Conservation (phyloP, 345 rosid species). For the Rhizophora apiculata region DNA sequence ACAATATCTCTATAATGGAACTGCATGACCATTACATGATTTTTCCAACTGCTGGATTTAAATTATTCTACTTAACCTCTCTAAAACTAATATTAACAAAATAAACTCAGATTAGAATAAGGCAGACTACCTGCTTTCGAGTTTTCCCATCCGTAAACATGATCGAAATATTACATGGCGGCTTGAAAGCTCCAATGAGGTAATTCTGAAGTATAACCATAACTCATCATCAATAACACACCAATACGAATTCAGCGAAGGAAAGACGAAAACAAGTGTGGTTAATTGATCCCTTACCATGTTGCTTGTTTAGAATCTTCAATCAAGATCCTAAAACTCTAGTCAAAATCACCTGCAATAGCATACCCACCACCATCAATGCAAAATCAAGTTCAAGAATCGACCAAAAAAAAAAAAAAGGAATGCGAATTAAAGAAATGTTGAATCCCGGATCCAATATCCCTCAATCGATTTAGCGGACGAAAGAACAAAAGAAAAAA, state of each 20-base stretch:
- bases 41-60: too few species aligned
- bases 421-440: too few species aligned
- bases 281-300: not conserved
- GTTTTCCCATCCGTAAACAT: slow-evolving; percentile 73
- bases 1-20: too few species aligned
- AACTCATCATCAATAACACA: not conserved
- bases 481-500: too few species aligned
- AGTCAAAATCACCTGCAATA: too few species aligned
- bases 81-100: not conserved
- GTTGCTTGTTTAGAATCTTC: not conserved
- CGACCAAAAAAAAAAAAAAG: not conserved
- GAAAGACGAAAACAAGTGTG: not conserved
- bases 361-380: too few species aligned
- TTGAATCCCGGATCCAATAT: too few species aligned
- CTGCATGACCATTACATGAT: too few species aligned
- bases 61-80: too few species aligned
- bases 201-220: slow-evolving; percentile 50
- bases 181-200: slow-evolving; percentile 96
- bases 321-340: too few species aligned
- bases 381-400: too few species aligned
- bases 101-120: not conserved
- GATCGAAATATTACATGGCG: slow-evolving; percentile 69
- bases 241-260: not conserved
- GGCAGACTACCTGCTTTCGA: slow-evolving; percentile 65
- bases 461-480: too few species aligned